Conservation (phyloP, 2,329 filamentous ascomycete species). For the Elsinoe batatas region DNA sequence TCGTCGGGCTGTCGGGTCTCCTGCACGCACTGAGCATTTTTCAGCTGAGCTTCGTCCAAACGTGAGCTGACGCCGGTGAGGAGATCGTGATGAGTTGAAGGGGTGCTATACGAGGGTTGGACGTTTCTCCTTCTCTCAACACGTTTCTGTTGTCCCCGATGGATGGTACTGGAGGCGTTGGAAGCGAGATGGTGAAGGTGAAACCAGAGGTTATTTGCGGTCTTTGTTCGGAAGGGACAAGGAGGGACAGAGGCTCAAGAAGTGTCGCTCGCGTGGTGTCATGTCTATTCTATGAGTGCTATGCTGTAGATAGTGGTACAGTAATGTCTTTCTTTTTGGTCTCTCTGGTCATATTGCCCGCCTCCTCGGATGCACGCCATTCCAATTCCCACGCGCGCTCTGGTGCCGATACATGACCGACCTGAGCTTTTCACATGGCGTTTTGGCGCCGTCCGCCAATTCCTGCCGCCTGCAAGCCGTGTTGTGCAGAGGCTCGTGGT, state of each 20-base stretch:
- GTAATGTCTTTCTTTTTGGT: neutral
- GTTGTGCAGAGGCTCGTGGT: neutral
- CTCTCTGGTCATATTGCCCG: neutral
- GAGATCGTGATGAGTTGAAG: no score
- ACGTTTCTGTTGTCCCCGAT: no score
- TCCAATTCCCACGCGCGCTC: neutral
- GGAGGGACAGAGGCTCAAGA: no score
- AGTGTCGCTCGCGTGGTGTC: neutral
- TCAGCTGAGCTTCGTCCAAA: neutral
- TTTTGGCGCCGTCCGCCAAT: neutral
- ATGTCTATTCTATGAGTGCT: constrained; percentile 1
- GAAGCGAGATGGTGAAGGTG: no score
- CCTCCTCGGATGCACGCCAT: neutral
- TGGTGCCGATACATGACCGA: neutral
- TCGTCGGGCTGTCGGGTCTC: no score
- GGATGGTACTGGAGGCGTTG: no score
- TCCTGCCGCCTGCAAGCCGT: constrained; percentile 3
- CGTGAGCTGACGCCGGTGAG: neutral
- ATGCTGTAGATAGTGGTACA: neutral
- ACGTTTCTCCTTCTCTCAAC: no score
- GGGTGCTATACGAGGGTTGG: no score
- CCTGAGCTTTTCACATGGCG: neutral
- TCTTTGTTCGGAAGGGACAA: no score
- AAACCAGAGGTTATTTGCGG: no score
- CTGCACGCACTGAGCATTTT: neutral